Conservation (phyloP, 164 flowering plant genomes). For the Chloranthus sessilifolius region DNA sequence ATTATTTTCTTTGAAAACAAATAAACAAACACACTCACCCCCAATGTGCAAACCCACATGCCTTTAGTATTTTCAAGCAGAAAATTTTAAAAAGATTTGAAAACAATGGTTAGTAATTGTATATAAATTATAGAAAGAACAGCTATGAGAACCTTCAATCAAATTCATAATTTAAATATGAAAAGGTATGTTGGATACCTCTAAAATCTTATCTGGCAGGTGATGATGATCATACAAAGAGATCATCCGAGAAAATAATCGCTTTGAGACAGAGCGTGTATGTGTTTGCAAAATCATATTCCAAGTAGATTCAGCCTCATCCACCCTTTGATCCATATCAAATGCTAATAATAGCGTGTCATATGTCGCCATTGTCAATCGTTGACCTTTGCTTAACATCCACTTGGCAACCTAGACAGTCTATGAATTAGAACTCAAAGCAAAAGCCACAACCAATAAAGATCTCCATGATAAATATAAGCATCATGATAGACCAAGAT, state of each 20-base stretch:
- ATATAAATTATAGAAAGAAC: not conserved
- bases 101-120: not conserved
- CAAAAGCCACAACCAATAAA: not conserved
- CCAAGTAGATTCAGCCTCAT: constrained; percentile 95
- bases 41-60: no score
- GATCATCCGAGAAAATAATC: constrained; percentile 86
- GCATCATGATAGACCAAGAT: no score
- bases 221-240: constrained; percentile 81
- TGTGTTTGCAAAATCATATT: constrained; percentile 79
- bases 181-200: constrained; percentile 37
- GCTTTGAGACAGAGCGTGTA: constrained; percentile 75
- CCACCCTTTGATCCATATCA: constrained; percentile 78
- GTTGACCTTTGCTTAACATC: constrained; percentile 98
- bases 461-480: not conserved
- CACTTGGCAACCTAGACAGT: constrained; percentile 74
- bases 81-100: no score
- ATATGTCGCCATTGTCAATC: constrained; percentile 90
- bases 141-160: not conserved
- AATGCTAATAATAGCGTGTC: constrained; percentile 85
- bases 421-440: not conserved
- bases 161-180: not conserved
- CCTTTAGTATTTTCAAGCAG: no score
- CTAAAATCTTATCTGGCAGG: constrained; percentile 62
- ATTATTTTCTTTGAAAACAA: no score
- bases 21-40: no score